phyloP scores from a whole-genome alignment of 768 basidiomycete genomes.

The Mycena floridula region DNA sequence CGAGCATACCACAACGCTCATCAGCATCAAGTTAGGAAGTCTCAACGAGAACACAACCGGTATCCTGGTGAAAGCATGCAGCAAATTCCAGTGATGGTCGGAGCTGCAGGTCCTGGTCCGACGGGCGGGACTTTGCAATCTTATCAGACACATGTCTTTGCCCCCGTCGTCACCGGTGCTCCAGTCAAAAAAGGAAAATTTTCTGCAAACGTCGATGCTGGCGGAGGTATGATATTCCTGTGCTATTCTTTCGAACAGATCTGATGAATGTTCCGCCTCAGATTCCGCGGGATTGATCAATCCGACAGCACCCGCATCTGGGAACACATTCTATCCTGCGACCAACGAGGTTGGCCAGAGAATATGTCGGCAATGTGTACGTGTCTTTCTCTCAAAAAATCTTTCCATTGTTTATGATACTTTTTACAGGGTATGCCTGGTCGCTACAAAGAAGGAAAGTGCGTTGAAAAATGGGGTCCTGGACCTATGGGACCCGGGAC shows the following conservation, averaged over 20 bases:
- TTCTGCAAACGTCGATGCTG: slow-evolving; percentile 3
- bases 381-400: no score
- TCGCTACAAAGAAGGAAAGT: slow-evolving; percentile 78
- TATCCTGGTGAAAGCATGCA: no score
- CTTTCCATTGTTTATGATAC: no score
- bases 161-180: slow-evolving; percentile 67
- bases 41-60: slow-evolving; percentile 24
- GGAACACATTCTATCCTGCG: slow-evolving; percentile 30
- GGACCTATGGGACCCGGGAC: slow-evolving; percentile 81
- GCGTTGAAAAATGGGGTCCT: slow-evolving; percentile 86
- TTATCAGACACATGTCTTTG: slow-evolving; percentile 67
- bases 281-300: slow-evolving; percentile 7
- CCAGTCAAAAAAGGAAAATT: slow-evolving; percentile 63
- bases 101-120: no score
- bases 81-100: no score
- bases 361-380: slow-evolving; percentile 73
- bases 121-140: slow-evolving; percentile 23
- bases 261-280: slow-evolving; percentile 8
- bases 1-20: slow-evolving; percentile 12
- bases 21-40: slow-evolving; percentile 16
- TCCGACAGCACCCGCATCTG: no score
- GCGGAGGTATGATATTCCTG: slow-evolving; percentile 5
- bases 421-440: slow-evolving; percentile 66
- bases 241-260: neutral
- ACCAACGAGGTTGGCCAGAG: slow-evolving; percentile 63